Evolutionary conservation across 345 rosid species (phyloP), one percentile per base, ranked within the genome.

Genomic region (Pseudoturritis turrita): DNA sequence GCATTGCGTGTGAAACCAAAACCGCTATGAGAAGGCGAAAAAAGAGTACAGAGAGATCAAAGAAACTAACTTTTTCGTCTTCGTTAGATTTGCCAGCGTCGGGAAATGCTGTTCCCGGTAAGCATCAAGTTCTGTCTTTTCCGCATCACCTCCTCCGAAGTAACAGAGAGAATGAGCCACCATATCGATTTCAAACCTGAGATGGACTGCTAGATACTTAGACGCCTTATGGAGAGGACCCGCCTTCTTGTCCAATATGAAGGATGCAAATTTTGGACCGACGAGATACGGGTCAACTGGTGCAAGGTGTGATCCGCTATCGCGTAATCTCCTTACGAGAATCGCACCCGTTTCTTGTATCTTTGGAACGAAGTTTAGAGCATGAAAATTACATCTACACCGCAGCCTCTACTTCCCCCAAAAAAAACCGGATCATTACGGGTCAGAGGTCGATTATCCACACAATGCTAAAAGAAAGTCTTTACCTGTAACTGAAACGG

Each of bases 311-410:
- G 85, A 73, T 37, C 77, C 81, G 46, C 72, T 56, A 64, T 62
- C 83, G 18, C 89, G 94, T 82, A 95, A 68, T 78, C 92, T 86
- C 76, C 77, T 80, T 21, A 95, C 89, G 6, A 95, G 90, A 74
- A 88, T 68, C 46, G 96, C 87, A 36, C 86, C 96, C 0, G 89
- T 80, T 82, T 89, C 86, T 90, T 95, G 97, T 76, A 95, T 85
- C 81, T 86, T 92, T 15, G 96, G 89, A 75, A 80, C 78, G 70
- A 89, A 95, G 51, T 76, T 84, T 54, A 95, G 79, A 0, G 98
- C 96, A 1, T 92, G 98, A 77, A 91, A 95, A 61, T 95, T 95
- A 77, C 98, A 95, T 86, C 97, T 89, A 84, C 99, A 92, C 64
- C 98, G 96, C 83, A 92, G 85, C 64, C 97, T 87, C 99, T 92